Base-by-base conservation (phyloP, 805 yeast species). In the Wickerhamomyces silvicola region DNA sequence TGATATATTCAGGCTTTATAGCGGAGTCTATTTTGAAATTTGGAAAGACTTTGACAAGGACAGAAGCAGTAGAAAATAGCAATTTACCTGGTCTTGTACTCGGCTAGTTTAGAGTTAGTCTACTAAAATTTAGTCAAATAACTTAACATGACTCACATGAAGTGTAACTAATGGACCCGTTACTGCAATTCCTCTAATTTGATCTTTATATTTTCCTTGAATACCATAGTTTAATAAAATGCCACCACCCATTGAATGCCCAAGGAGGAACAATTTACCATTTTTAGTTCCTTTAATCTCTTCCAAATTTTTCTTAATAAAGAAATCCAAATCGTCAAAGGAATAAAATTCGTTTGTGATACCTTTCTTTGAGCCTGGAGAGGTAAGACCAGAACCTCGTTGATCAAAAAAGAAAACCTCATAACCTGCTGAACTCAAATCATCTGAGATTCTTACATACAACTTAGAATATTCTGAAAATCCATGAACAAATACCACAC, bases 231-330 rank as follows among this genome's bases (percentile, higher is more conserved):
- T 78, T 36, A 82, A 57, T 0, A 60, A 62, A 31, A 82, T 74
- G 0, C 81, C 88, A 14, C 90, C 90, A 31, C 94, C 94, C 88
- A 83, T 81, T 8, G 87, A 81, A 42, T 78, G 85, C 1, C 90
- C 87, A 47, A 70, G 60, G 28, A 83, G 47, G 43, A 62, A 68
- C 20, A 81, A 43, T 39, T 70, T 70, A 29, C 61, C 64, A 3
- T 35, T 22, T 9, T 19, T 24, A 10, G 22, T 21, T 10, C 21
- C 24, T 38, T 52, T 45, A 19, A 56, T 39, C 18, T 61, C 60
- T 13, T 66, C 63, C 15, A 67, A 45, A 31, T 67, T 68, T 28
- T 48, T 49, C 35, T 70, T 59, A 33, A 78, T 54, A 52, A 82
- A 70, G 45, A 62, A 70, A 34, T 79, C 76, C 43, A 82, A 59